Evolutionary conservation across 2,329 filamentous ascomycete species (phyloP).

Genomic region (Alternaria brassicae): DNA sequence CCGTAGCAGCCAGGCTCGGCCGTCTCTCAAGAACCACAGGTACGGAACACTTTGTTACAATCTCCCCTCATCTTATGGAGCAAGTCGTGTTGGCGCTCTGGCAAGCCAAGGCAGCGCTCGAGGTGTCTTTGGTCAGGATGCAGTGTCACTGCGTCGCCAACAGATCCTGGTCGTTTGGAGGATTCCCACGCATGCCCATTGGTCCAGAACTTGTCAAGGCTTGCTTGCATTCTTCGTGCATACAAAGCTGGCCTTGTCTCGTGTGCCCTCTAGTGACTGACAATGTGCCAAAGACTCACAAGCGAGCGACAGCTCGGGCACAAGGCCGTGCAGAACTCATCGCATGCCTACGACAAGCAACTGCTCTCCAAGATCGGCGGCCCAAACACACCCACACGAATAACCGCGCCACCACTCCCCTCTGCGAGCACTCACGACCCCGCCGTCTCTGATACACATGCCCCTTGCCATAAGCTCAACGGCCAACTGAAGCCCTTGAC

Average conservation of each 20-base stretch:
- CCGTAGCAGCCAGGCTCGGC: conserved; percentile 42
- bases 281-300: conserved; percentile 57
- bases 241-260: background rate
- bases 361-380: conserved; percentile 68
- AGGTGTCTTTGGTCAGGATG: background rate
- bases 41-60: conserved; percentile 30
- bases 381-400: conserved; percentile 62
- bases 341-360: conserved; percentile 68
- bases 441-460: conserved; percentile 46
- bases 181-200: background rate
- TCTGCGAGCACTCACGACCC: conserved; percentile 46
- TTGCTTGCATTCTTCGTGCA: background rate
- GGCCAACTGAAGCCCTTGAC: conserved; percentile 55
- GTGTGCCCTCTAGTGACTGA: conserved; percentile 18
- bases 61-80: background rate
- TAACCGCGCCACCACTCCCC: conserved; percentile 37
- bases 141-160: background rate
- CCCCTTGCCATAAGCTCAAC: conserved; percentile 51
- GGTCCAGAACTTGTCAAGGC: background rate
- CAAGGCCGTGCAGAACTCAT: conserved; percentile 64
- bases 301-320: conserved; percentile 67
- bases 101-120: background rate
- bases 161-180: background rate
- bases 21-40: conserved; percentile 53
- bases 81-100: background rate